phyloP scores from a whole-genome alignment of 148 eudicot species.

The Cornus suecica region DNA sequence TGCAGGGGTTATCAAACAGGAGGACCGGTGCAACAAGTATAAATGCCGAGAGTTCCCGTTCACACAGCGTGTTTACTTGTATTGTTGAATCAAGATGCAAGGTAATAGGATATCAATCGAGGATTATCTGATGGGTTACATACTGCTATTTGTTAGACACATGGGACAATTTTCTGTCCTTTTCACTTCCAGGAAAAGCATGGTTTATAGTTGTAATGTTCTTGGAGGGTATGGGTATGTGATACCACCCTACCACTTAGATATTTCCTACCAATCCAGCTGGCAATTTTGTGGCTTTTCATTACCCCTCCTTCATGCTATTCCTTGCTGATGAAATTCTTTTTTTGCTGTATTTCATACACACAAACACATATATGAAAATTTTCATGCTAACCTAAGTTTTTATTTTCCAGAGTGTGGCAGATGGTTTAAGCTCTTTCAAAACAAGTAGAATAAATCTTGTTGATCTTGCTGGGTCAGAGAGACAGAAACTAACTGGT shows the following conservation, averaged over 20 bases:
- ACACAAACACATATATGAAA: too few relatives aligned
- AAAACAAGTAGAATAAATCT: constrained; percentile 89
- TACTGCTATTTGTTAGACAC: not conserved
- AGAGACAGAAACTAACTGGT: constrained; percentile 92
- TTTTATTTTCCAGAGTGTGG: constrained; percentile 48
- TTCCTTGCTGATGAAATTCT: not conserved
- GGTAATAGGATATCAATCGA: constrained; percentile 34
- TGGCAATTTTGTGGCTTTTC: not conserved
- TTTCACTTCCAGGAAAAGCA: not conserved
- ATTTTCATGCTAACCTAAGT: constrained; percentile 14
- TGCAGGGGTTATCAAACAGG: constrained; percentile 86
- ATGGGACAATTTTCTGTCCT: not conserved
- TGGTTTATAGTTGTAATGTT: not conserved
- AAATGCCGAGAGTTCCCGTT: constrained; percentile 96
- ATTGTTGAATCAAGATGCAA: constrained; percentile 93
- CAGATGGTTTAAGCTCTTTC: constrained; percentile 80
- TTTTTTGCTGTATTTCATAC: not conserved
- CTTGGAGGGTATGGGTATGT: not conserved
- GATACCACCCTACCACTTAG: not conserved
- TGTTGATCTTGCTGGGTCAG: constrained; percentile 99
- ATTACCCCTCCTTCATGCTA: not conserved
- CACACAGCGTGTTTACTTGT: constrained; percentile 97
- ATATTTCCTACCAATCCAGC: constrained; percentile 5
- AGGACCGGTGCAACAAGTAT: constrained; percentile 87
- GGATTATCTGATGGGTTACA: not conserved